phyloP scores from a whole-genome alignment of 306 rosid species.

The Begonia fuchsioides region DNA sequence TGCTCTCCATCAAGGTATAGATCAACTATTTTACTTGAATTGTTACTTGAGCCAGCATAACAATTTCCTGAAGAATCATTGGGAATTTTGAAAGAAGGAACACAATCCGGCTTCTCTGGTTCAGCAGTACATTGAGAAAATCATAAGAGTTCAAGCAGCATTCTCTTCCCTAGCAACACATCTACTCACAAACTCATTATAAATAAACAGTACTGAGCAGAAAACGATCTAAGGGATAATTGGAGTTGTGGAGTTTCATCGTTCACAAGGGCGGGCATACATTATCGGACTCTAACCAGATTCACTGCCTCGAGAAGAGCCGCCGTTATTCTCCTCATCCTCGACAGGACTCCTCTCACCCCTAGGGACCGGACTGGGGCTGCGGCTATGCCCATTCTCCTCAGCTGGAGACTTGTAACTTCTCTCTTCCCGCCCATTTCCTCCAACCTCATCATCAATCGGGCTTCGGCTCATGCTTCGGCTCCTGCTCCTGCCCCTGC shows the following conservation, averaged over 20 bases:
- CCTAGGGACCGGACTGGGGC: constrained; percentile 26
- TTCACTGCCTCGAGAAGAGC: background rate
- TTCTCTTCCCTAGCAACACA: no score
- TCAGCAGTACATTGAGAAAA: constrained; percentile 19
- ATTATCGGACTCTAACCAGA: background rate
- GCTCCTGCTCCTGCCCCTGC: constrained; percentile 27
- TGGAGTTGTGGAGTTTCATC: no score
- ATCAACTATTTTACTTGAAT: constrained; percentile 57
- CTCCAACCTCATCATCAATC: constrained; percentile 15
- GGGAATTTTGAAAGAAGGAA: constrained; percentile 41
- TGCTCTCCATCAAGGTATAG: constrained; percentile 89
- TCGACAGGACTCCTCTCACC: constrained; percentile 34
- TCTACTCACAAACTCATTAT: no score
- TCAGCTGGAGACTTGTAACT: constrained; percentile 17
- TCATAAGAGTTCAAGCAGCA: no score
- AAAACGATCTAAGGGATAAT: no score
- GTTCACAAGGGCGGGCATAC: no score
- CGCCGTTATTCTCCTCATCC: constrained; percentile 19
- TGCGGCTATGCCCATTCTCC: constrained; percentile 29
- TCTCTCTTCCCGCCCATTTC: constrained; percentile 14
- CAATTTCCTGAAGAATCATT: constrained; percentile 64
- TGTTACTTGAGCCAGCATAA: constrained; percentile 63
- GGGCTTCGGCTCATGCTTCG: constrained; percentile 32
- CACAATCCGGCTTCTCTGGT: constrained; percentile 34
- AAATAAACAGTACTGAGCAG: no score